Evolutionary conservation across 2,329 filamentous ascomycete species (phyloP).

Genomic region (Chaetomiaceae sp.): DNA sequence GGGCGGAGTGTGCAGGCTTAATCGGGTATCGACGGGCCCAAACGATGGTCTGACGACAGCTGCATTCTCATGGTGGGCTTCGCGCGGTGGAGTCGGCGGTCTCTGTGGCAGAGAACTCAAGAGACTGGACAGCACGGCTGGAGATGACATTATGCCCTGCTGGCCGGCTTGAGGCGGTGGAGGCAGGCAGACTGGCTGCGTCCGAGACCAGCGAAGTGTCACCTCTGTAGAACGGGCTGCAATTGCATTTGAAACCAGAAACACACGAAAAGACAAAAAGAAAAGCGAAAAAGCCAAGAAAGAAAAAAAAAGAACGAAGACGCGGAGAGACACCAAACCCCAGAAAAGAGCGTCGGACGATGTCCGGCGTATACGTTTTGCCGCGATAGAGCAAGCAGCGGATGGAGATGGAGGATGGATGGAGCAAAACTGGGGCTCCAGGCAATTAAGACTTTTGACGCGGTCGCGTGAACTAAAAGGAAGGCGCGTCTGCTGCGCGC

Average conservation of each 20-base stretch:
- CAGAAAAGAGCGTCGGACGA: constrained; percentile 8
- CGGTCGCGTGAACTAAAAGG: constrained; percentile 20
- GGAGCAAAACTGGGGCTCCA: neutral
- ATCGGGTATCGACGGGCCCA: constrained; percentile 37
- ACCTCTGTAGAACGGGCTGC: constrained; percentile 11
- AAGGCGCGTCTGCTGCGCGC: constrained; percentile 23
- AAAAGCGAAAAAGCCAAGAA: too few relatives aligned
- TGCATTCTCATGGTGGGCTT: constrained; percentile 41
- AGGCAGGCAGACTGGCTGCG: constrained; percentile 12
- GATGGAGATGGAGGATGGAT: constrained; percentile 5
- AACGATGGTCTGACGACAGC: constrained; percentile 34
- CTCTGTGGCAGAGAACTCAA: constrained; percentile 53
- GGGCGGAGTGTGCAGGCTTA: constrained; percentile 50
- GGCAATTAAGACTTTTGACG: constrained; percentile 26
- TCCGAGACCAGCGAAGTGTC: constrained; percentile 19
- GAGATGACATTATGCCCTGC: constrained; percentile 37
- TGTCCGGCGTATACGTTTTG: neutral
- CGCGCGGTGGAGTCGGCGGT: constrained; percentile 65
- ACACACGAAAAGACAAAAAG: neutral
- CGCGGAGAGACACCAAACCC: neutral
- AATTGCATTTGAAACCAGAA: constrained; percentile 16
- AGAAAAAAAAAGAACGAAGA: neutral
- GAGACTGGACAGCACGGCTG: constrained; percentile 35
- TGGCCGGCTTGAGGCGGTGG: constrained; percentile 1
- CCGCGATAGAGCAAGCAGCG: constrained; percentile 9